These are phyloP conservation scores for Porodaedalea pini DNA, from an alignment of 1,284 basidiomycete genomes.

Conservation along the genomic window DNA sequence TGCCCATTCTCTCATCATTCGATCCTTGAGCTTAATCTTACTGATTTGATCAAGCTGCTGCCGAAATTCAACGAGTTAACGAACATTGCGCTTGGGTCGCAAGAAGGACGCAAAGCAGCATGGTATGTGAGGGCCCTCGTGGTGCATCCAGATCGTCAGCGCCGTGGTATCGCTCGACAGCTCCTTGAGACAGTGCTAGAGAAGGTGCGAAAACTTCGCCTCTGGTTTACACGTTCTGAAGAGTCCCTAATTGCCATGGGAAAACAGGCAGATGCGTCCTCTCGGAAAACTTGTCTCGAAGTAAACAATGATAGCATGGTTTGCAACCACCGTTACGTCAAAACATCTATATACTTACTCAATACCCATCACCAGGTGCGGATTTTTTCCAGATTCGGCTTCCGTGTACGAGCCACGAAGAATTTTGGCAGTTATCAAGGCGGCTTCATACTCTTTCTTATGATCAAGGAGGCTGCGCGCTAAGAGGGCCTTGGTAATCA, in stretches of 20 bases:
- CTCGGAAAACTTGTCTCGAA: constrained; percentile 13
- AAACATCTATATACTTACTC: neutral
- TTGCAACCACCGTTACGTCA: neutral
- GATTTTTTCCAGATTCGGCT: constrained; percentile 13
- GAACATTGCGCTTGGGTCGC: constrained; percentile 9
- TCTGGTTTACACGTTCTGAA: no score
- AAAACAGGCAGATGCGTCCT: constrained; percentile 13
- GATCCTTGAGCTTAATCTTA: neutral
- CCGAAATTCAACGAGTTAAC: constrained; percentile 18
- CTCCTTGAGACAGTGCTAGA: constrained; percentile 14
- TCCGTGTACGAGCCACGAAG: constrained; percentile 18
- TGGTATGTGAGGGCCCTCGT: constrained; percentile 15
- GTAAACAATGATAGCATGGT: constrained; percentile 17
- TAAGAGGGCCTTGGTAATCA: neutral
- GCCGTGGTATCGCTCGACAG: constrained; percentile 15
- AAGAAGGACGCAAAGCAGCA: constrained; percentile 12
- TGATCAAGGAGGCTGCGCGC: constrained; percentile 13
- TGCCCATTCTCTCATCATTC: neutral
- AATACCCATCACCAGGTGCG: constrained; percentile 8
- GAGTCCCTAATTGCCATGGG: neutral
- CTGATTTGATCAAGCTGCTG: constrained; percentile 5
- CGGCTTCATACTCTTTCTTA: constrained; percentile 20
- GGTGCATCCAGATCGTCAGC: constrained; percentile 16
- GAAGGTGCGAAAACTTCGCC: constrained; percentile 3
- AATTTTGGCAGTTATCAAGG: constrained; percentile 20